Evolutionary conservation across 805 yeast species (phyloP).

Genomic region (Blastobotrys attinorum): DNA sequence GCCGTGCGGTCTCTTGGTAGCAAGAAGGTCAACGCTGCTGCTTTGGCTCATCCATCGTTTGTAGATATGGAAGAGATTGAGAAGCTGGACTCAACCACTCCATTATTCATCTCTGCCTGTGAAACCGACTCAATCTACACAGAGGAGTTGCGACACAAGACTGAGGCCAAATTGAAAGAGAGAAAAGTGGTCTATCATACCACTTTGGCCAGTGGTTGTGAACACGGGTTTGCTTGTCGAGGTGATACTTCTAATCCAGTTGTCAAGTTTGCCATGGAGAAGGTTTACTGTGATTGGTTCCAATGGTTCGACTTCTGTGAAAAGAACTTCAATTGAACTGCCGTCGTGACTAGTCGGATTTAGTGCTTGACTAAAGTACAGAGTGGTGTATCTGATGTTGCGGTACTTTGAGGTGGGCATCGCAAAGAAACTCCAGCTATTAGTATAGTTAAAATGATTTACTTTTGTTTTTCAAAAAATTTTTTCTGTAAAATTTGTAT

Average conservation of each 20-base stretch:
- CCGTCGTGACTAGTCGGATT: too few species aligned
- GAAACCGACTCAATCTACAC: slow-evolving; percentile 60
- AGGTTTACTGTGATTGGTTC: slow-evolving; percentile 35
- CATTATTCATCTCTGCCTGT: slow-evolving; percentile 67
- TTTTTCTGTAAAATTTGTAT: too few species aligned
- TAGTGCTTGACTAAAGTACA: too few species aligned
- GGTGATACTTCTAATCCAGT: slow-evolving; percentile 55
- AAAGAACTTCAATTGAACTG: background rate
- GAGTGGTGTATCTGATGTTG: too few species aligned
- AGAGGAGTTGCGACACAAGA: slow-evolving; percentile 50
- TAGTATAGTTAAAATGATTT: too few species aligned
- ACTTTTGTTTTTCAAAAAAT: too few species aligned
- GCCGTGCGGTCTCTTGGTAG: slow-evolving; percentile 45
- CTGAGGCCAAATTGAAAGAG: slow-evolving; percentile 51
- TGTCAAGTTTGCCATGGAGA: slow-evolving; percentile 59
- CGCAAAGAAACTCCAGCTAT: too few species aligned
- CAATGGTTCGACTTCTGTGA: slow-evolving; percentile 16
- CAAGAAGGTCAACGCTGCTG: slow-evolving; percentile 42
- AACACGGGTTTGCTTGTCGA: slow-evolving; percentile 75
- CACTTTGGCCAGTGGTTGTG: slow-evolving; percentile 52
- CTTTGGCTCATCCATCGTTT: slow-evolving; percentile 79
- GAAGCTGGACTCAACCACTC: slow-evolving; percentile 49
- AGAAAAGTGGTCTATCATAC: slow-evolving; percentile 51
- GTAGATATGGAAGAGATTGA: slow-evolving; percentile 58
- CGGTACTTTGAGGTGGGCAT: too few species aligned